Conservation (phyloP, 2,329 filamentous ascomycete species). For the Colletotrichum simmondsii region DNA sequence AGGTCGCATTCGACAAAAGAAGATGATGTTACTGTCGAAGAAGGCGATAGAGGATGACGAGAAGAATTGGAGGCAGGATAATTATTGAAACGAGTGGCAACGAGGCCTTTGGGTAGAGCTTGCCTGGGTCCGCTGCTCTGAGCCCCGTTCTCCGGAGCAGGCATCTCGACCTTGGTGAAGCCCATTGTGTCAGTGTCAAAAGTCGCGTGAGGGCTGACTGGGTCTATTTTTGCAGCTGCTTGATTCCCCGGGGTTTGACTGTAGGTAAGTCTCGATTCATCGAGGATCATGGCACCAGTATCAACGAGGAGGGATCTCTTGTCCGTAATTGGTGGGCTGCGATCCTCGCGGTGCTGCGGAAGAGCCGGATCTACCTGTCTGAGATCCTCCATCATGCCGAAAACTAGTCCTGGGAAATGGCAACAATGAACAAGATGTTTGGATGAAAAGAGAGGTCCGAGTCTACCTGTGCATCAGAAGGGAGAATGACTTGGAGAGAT, state of each 20-base stretch:
- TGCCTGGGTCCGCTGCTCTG: constrained; percentile 26
- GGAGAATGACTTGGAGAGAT: not conserved
- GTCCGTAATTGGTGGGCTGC: not conserved
- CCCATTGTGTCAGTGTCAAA: constrained; percentile 15
- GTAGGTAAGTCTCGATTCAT: not conserved
- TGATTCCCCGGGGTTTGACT: constrained; percentile 1
- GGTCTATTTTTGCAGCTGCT: not conserved
- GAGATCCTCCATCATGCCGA: constrained; percentile 35
- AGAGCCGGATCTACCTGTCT: constrained; percentile 2
- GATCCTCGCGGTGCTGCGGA: not conserved
- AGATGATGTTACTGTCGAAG: not conserved
- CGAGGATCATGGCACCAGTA: not conserved
- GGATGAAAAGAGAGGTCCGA: constrained; percentile 7
- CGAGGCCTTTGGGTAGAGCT: constrained; percentile 28
- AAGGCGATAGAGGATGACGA: not conserved
- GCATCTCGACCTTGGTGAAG: constrained; percentile 26
- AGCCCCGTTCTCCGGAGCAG: not conserved
- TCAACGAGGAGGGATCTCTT: constrained; percentile 3
- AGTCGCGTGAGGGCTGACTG: not conserved
- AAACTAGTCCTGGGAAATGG: not conserved
- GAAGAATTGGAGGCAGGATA: not conserved
- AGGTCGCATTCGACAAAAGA: constrained; percentile 12
- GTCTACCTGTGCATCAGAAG: not conserved
- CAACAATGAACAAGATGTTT: constrained; percentile 3
- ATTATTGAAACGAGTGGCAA: constrained; percentile 26